Evolutionary conservation across 352 stramenopile species (phyloP), one percentile per base, ranked within the genome.

Genomic region (Phytophthora ramorum): DNA sequence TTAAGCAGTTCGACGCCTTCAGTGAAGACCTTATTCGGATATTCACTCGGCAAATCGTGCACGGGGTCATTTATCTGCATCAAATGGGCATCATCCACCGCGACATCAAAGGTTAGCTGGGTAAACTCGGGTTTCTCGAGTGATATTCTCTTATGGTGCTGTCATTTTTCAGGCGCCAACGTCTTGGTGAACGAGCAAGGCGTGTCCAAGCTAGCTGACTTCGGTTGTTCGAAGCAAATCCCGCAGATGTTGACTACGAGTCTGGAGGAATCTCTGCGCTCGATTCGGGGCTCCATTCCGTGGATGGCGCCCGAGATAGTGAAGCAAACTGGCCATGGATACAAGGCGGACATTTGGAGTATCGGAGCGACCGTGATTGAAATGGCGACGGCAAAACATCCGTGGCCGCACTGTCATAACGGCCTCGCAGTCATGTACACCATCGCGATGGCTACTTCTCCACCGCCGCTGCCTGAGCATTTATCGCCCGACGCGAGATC

Each of bases 1-100:
- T 98, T 41, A 87, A 87, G 17, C 95, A 98, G 48, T 98, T 98
- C 70, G 96, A 96, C 19, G 75, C 95, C 0, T 98, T 99, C 76
- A 87, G 83, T 35, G 82, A 98, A 68, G 74, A 89, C 34, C 76
- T 98, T 16, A 89, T 98, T 35, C 83, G 83, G 26, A 95, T 85
- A 17, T 99, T 98, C 71, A 90, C 96, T 37, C 80, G 73, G 4
- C 96, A 98, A 76, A 97, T 98, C 60, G 78, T 98, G 8, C 68
- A 83, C 10, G 96, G 94, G 8, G 82, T 98, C n/a, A 73, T 84
- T 7, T 98, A 98, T 73, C 71, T 98, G 7, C 94, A 98, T 69
- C 71, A 85, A 30, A 93, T 98, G 62, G 79, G 87, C 17, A 96
- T 98, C 49, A 89, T 98, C 34, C 94, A 98, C 66, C 83, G 95